These are phyloP conservation scores for Tympanopsis confertula DNA, from an alignment of 2,329 filamentous ascomycete genomes.

Conservation along the genomic window DNA sequence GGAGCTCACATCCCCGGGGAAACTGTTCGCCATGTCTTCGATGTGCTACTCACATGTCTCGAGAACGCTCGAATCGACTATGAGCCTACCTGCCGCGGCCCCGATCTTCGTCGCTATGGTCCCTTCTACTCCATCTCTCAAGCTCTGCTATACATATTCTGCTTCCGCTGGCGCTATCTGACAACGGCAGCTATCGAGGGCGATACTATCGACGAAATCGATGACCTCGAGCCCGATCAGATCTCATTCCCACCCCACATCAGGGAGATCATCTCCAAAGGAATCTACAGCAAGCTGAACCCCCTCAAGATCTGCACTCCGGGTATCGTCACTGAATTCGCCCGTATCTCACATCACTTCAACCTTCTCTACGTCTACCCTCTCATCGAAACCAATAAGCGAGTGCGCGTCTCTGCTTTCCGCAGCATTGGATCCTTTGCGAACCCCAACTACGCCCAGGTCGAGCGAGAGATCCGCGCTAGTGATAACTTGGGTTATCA, in stretches of 20 bases:
- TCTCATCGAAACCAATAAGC: constrained; percentile 83
- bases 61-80: constrained; percentile 63
- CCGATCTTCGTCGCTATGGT: constrained; percentile 72
- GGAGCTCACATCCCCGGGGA: constrained; percentile 69
- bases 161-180: constrained; percentile 92
- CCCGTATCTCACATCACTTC: constrained; percentile 74
- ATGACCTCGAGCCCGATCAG: constrained; percentile 55
- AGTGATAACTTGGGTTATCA: constrained; percentile 71
- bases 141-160: constrained; percentile 86
- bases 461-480: constrained; percentile 35
- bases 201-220: constrained; percentile 49
- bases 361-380: constrained; percentile 82
- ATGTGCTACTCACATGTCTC: constrained; percentile 66
- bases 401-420: constrained; percentile 66
- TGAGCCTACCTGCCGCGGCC: constrained; percentile 66
- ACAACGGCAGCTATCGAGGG: constrained; percentile 49
- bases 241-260: constrained; percentile 68
- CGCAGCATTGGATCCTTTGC: constrained; percentile 43
- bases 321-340: constrained; percentile 82
- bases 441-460: constrained; percentile 31
- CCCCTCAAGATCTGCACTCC: constrained; percentile 90
- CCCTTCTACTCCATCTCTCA: constrained; percentile 84
- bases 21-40: constrained; percentile 73
- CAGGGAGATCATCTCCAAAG: constrained; percentile 61
- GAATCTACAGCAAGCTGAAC: constrained; percentile 82